Evolutionary conservation across 805 yeast genomes (phyloP).

Genomic region (Lachancea quebecensis): DNA sequence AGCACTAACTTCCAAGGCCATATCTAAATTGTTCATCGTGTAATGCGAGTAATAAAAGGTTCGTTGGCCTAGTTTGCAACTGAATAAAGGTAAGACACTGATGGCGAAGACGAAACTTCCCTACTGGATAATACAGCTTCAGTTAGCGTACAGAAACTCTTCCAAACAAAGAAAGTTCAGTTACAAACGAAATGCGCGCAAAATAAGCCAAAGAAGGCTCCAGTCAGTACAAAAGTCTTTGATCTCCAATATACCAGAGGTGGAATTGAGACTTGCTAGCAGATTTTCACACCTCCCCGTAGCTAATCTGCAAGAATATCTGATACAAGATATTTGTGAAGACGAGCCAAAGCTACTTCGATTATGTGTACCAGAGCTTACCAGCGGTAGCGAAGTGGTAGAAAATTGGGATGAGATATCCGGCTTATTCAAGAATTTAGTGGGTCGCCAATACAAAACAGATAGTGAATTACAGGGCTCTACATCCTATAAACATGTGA

Average conservation of each 20-base stretch:
- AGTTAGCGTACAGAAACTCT: conserved; percentile 2
- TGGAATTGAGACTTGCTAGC: not conserved
- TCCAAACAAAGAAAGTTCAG: conserved; percentile 3
- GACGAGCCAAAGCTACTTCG: not conserved
- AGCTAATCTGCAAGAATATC: not conserved
- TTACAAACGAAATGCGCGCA: conserved; percentile 2
- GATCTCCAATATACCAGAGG: not conserved
- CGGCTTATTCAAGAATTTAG: not conserved
- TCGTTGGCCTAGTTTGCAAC: not conserved
- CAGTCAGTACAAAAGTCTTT: not conserved
- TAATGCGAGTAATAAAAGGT: not conserved
- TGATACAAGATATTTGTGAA: not conserved
- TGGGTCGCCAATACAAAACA: not conserved
- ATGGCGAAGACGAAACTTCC: conserved; percentile 1
- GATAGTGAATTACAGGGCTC: no score
- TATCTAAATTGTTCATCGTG: not conserved
- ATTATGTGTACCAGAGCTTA: not conserved
- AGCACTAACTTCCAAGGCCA: no score
- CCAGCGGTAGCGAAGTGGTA: not conserved
- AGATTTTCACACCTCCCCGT: not conserved
- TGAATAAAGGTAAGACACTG: not conserved
- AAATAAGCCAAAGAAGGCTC: not conserved
- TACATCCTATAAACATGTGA: no score
- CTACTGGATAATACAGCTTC: conserved; percentile 1
- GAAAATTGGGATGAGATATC: not conserved